These are phyloP conservation scores for Paramecium sexaurelia DNA, from an alignment of 73 alveolate genomes.

Conservation along the genomic window DNA sequence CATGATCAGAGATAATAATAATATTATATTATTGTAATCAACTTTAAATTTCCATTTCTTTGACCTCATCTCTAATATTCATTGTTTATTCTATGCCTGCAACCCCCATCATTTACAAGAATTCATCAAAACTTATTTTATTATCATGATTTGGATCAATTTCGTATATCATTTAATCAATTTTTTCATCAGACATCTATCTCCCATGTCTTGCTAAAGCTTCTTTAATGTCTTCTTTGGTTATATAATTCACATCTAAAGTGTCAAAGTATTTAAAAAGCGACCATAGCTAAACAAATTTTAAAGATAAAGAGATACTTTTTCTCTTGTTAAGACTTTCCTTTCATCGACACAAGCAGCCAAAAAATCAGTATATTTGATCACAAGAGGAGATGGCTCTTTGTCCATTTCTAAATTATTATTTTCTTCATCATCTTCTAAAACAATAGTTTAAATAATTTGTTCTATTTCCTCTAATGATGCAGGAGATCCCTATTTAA, in stretches of 20 bases:
- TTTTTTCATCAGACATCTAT: constrained; percentile 54
- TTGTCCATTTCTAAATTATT: not conserved
- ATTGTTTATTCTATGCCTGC: constrained; percentile 52
- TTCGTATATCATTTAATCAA: constrained; percentile 59
- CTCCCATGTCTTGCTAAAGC: constrained; percentile 67
- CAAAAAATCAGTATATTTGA: constrained; percentile 41
- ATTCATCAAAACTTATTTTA: constrained; percentile 71
- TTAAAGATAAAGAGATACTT: not conserved
- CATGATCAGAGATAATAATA: not conserved
- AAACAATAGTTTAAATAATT: constrained; percentile 1
- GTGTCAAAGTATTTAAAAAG: constrained; percentile 64
- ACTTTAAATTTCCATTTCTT: not conserved
- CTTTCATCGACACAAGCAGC: constrained; percentile 60
- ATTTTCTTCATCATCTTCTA: constrained; percentile 43
- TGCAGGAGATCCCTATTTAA: constrained; percentile 19
- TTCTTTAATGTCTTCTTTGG: constrained; percentile 63
- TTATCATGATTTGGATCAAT: constrained; percentile 71
- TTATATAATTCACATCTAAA: constrained; percentile 23
- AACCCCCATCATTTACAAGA: constrained; percentile 57
- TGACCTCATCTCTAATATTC: constrained; percentile 27
- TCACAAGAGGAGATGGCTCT: constrained; percentile 2
- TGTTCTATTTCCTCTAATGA: constrained; percentile 12
- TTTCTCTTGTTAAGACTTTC: constrained; percentile 41
- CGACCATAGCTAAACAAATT: constrained; percentile 55
- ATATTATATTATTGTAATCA: not conserved